phyloP scores from a whole-genome alignment of 2,329 filamentous ascomycete genomes.

The Apiospora rasikravindrae region DNA sequence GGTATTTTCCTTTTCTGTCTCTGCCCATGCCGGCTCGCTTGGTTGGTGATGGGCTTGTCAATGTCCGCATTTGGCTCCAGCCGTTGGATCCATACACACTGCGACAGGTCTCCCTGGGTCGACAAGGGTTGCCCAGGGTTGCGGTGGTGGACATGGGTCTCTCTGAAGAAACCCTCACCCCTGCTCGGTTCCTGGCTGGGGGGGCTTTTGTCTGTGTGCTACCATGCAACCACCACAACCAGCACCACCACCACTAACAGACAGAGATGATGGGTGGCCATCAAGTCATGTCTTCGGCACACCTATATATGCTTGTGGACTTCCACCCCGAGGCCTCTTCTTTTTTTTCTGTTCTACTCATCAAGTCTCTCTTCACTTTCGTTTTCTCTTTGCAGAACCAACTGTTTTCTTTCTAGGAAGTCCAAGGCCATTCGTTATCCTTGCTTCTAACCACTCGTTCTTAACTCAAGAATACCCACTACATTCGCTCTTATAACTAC shows the following conservation, averaged over 20 bases:
- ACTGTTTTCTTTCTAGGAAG: conserved; percentile 40
- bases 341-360: conserved; percentile 27
- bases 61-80: conserved; percentile 1
- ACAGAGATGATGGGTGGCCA: not conserved
- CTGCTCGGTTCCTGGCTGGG: not conserved
- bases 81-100: conserved; percentile 6
- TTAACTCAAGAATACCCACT: conserved; percentile 25
- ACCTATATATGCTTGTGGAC: conserved; percentile 35
- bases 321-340: conserved; percentile 24
- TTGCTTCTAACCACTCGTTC: conserved; percentile 44
- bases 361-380: conserved; percentile 34
- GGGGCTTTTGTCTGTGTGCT: not conserved
- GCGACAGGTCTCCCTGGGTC: not conserved
- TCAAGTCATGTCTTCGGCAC: conserved; percentile 1
- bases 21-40: not conserved
- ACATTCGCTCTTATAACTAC: conserved; percentile 25
- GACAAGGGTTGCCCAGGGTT: not conserved
- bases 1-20: not conserved
- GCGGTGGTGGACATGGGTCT: not conserved
- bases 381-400: conserved; percentile 34
- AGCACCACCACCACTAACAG: not conserved
- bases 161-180: conserved; percentile 2
- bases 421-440: conserved; percentile 64
- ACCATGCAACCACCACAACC: not conserved
- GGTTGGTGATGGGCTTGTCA: not conserved